These are phyloP conservation scores for Coemansia sp. DNA, from an alignment of 192 early-diverging fungal species.

Conservation along the genomic window DNA sequence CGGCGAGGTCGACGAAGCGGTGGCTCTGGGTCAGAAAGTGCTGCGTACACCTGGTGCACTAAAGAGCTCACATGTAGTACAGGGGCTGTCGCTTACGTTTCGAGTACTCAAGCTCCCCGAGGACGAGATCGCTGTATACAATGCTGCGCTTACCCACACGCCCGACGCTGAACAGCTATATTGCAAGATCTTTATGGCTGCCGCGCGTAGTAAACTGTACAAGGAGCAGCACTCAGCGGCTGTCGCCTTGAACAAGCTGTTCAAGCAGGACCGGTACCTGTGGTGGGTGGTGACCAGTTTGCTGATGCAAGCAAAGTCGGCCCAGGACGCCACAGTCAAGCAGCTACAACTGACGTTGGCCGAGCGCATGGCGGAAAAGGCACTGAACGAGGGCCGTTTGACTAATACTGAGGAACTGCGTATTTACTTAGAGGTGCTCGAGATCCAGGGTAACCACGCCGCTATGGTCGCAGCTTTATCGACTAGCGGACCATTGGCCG, in stretches of 20 bases:
- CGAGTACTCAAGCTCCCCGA: conserved; percentile 34
- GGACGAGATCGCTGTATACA: conserved; percentile 77
- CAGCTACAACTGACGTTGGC: conserved; percentile 70
- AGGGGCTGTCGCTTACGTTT: conserved; percentile 35
- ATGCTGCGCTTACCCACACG: conserved; percentile 61
- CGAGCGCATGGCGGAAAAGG: conserved; percentile 84
- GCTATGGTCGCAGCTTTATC: conserved; percentile 68
- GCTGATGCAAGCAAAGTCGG: conserved; percentile 68
- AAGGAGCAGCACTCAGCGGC: conserved; percentile 66
- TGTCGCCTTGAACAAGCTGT: conserved; percentile 79
- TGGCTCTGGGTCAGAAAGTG: conserved; percentile 67
- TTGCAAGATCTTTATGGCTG: conserved; percentile 82
- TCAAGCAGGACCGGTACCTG: conserved; percentile 77
- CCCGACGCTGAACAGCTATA: conserved; percentile 76
- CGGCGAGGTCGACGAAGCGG: conserved; percentile 68
- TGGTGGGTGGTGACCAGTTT: conserved; percentile 88
- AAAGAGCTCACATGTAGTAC: conserved; percentile 36
- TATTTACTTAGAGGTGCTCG: conserved; percentile 74
- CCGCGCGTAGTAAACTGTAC: conserved; percentile 69
- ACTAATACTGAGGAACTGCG: conserved; percentile 78
- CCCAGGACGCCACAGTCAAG: conserved; percentile 27
- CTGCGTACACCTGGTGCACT: conserved; percentile 26
- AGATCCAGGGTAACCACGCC: conserved; percentile 68
- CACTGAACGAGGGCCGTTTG: conserved; percentile 67
- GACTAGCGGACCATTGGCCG: conserved; percentile 61